These are phyloP conservation scores for Paraconiothyrium sp. DNA, from an alignment of 2,329 filamentous ascomycete species.

Conservation along the genomic window DNA sequence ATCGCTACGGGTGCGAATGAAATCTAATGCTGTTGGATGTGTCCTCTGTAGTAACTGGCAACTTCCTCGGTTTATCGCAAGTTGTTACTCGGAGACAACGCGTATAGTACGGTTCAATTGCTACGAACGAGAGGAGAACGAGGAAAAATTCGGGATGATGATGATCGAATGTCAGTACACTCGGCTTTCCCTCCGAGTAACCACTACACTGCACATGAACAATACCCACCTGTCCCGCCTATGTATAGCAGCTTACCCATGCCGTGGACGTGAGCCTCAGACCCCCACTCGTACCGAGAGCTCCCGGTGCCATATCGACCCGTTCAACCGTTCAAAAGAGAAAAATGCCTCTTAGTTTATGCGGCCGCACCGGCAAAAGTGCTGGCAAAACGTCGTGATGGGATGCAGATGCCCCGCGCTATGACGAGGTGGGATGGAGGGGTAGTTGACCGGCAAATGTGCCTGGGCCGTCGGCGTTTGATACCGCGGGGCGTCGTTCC, in stretches of 20 bases:
- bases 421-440: constrained; percentile 26
- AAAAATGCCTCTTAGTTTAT: constrained; percentile 17
- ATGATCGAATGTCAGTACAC: background rate
- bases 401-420: constrained; percentile 26
- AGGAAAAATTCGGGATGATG: background rate
- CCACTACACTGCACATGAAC: background rate
- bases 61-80: background rate
- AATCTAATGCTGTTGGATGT: background rate
- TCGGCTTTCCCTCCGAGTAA: constrained; percentile 1
- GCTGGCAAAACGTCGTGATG: constrained; percentile 17
- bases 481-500: background rate
- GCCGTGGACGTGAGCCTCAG: background rate
- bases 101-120: background rate
- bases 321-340: background rate
- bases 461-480: constrained; percentile 3
- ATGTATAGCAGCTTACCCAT: background rate
- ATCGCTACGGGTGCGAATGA: background rate
- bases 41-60: background rate
- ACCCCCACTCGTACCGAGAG: constrained; percentile 7
- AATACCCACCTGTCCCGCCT: background rate
- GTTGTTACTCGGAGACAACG: background rate
- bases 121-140: background rate
- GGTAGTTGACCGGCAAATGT: constrained; percentile 27
- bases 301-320: constrained; percentile 2
- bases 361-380: constrained; percentile 27